Base-by-base conservation (phyloP, 306 rosid species). In the Gastrolobium bilobum region DNA sequence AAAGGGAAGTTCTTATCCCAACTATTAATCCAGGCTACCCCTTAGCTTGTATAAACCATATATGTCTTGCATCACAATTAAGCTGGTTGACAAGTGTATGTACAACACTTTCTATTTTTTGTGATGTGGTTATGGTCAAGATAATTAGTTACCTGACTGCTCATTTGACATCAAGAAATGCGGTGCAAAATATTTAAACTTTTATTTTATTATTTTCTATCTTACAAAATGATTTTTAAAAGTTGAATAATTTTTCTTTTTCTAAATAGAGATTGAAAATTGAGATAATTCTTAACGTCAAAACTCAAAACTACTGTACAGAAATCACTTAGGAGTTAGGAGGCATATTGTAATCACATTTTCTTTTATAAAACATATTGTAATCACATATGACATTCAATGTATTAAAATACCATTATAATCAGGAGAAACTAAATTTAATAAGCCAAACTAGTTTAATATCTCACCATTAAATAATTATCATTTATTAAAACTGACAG, bases 391-490 rank as follows among this genome's bases (percentile, higher is more conserved):
- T 56, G 35, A 33, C 43, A 56, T 31, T 30, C n/a, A 39, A 54
- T 39, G 39, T 78, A n/a, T 78, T 54, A 10, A 64, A n/a, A 40
- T 50, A 3, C 46, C 73, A 38, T 20, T 2, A 68, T 78, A 57
- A 10, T 78, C 44, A 35, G 5, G 7, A 68, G 7, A 58, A 79
- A 59, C 35, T 59, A 60, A 57, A 48, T 37, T 54, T 13, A 52
- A 29, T 61, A 51, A 39, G 73, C 20, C 61, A 76, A 51, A 63
- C 13, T 52, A 64, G 73, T 39, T 51, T 50, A 52, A 34, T 35
- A 75, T 15, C 59, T 53, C 37, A 37, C 14, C 48, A 3, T 7
- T 46, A 15, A 9, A 76, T 51, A 37, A 38, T 33, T 7, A 29
- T 50, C 39, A 56, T 35, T 7, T 10, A 70, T 46, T 9, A 68